A percentile compares a stretch with the other conserved stretches of the same genome.
phyloP scores from a whole-genome alignment of 805 yeast genomes.

The Debaryomyces prosopidis region DNA sequence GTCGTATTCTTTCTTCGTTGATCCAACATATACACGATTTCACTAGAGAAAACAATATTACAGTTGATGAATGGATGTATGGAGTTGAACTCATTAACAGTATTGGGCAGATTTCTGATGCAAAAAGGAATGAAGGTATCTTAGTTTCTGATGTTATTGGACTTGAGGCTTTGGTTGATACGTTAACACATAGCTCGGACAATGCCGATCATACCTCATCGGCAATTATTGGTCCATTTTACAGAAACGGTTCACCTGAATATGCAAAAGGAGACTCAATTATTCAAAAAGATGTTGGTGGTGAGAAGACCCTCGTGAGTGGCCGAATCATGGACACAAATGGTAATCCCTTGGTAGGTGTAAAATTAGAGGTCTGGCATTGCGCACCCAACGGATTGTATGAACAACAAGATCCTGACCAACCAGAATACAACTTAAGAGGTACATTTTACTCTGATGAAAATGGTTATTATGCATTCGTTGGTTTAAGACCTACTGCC shows the following conservation, averaged over 20 bases:
- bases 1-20: slow-evolving; percentile 20
- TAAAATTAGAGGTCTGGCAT: slow-evolving; percentile 35
- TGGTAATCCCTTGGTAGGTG: slow-evolving; percentile 30
- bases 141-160: slow-evolving; percentile 36
- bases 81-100: slow-evolving; percentile 30
- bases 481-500: slow-evolving; percentile 31
- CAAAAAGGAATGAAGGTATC: slow-evolving; percentile 31
- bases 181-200: slow-evolving; percentile 22
- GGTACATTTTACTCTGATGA: slow-evolving; percentile 26
- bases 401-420: slow-evolving; percentile 37
- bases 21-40: slow-evolving; percentile 37
- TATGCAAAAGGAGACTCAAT: slow-evolving; percentile 31
- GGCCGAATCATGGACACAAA: slow-evolving; percentile 24
- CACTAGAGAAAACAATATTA: slow-evolving; percentile 31
- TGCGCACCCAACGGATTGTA: slow-evolving; percentile 38
- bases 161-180: slow-evolving; percentile 32
- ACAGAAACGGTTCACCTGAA: slow-evolving; percentile 28
- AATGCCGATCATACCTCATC: slow-evolving; percentile 22
- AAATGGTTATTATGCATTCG: slow-evolving; percentile 20
- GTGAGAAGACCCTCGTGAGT: slow-evolving; percentile 23
- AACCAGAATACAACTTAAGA: slow-evolving; percentile 31
- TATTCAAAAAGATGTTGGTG: slow-evolving; percentile 31
- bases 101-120: slow-evolving; percentile 33
- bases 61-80: slow-evolving; percentile 35
- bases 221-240: slow-evolving; percentile 36